Percentiles rank a stretch among this genome's conserved stretches.
These are phyloP conservation scores for Dujonia santamariae DNA, from an alignment of 1,139 yeast species.

Conservation along the genomic window DNA sequence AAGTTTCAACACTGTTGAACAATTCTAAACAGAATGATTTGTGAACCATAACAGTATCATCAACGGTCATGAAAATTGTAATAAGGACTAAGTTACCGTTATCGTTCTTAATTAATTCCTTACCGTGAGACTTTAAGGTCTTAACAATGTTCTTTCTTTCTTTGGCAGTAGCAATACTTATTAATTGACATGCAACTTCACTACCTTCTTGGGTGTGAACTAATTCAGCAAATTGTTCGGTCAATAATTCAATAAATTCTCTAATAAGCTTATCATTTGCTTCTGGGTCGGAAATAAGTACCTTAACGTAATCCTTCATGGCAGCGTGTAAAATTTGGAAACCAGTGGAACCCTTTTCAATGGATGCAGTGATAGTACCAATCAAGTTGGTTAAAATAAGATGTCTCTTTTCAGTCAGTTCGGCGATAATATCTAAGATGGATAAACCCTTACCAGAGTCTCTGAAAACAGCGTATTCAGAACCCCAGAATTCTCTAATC, in stretches of 20 bases:
- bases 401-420: slow-evolving; percentile 78
- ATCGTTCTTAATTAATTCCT: slow-evolving; percentile 76
- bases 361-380: slow-evolving; percentile 86
- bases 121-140: slow-evolving; percentile 69
- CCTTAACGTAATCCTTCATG: slow-evolving; percentile 80
- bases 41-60: slow-evolving; percentile 82
- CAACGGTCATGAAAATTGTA: slow-evolving; percentile 80
- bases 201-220: slow-evolving; percentile 95
- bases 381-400: slow-evolving; percentile 71
- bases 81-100: slow-evolving; percentile 81
- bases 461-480: slow-evolving; percentile 90
- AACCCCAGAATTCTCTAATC: slow-evolving; percentile 95
- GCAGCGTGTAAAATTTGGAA: slow-evolving; percentile 96
- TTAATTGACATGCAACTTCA: slow-evolving; percentile 78
- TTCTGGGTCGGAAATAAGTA: slow-evolving; percentile 52
- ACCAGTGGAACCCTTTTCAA: slow-evolving; percentile 94
- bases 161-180: slow-evolving; percentile 86
- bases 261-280: slow-evolving; percentile 59
- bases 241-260: slow-evolving; percentile 78
- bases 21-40: slow-evolving; percentile 68
- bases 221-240: slow-evolving; percentile 89
- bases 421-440: slow-evolving; percentile 64
- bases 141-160: slow-evolving; percentile 81
- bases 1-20: slow-evolving; percentile 44
- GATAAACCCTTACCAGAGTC: slow-evolving; percentile 65